Base-by-base conservation (phyloP, 257 asterid species). In the Petunia secreta region DNA sequence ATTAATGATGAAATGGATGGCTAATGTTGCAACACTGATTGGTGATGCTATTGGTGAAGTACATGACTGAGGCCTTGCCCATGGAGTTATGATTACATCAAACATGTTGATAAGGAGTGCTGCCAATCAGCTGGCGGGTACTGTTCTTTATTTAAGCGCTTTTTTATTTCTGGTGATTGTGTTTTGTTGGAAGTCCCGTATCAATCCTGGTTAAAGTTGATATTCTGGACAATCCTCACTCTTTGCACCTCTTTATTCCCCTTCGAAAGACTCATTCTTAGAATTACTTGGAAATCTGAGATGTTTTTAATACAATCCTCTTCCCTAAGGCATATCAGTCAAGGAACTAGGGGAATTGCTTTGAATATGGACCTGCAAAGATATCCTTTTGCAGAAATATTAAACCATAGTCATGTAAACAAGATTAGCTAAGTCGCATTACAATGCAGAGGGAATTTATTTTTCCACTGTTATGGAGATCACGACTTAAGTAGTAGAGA, bases 1-100 rank as follows among this genome's bases (percentile, higher is more conserved):
- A 83, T 90, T 75, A 86, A 80, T 83, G 95, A 89, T 84, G 97
- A 93, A 64, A 85, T 25, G 76, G 15, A 81, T 95, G 75, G 74
- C 87, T 75, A 94, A 91, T 85, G 89, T 94, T 63, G 68, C 15
- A 63, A 10, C 15, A 48, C 43, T 73, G 60, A 73, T 25, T 48
- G 62, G 1, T 48, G 43, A 73, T 46, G 43, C 62, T 48, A 73
- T 36, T 4, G 62, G 10, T 5, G n/a, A 10, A 73, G 8, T 73
- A 73, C 62, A 52, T 25, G 15, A 37, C 5, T 39, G 62, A 5
- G 78, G 62, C 44, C 40, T 48, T 25, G 44, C 16, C 43, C 3
- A 48, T 44, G 25, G 15, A 52, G 44, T 5, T 46, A n/a, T 43
- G 78, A 34, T 14, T 3, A 25, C 11, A 46, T 52, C 11, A 25